These are phyloP conservation scores for Populus tomentosa DNA, from an alignment of 441 rosid genomes.

Conservation along the genomic window DNA sequence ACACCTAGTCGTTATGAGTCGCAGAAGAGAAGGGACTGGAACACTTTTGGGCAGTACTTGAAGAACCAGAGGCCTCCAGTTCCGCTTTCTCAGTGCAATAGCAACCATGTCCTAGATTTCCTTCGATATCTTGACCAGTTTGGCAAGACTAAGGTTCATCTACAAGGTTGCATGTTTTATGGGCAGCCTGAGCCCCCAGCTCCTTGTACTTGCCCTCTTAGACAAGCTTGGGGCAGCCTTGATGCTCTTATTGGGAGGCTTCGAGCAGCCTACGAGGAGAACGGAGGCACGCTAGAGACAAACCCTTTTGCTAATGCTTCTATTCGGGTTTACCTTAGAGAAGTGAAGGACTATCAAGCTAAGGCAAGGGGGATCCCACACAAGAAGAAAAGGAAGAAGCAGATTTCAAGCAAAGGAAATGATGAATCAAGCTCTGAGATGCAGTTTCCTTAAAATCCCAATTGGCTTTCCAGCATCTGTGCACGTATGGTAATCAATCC, in stretches of 20 bases:
- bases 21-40: slow-evolving; percentile 79
- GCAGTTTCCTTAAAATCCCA: slow-evolving; percentile 44
- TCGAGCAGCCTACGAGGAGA: slow-evolving; percentile 79
- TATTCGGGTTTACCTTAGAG: slow-evolving; percentile 62
- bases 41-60: slow-evolving; percentile 69
- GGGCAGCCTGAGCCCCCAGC: slow-evolving; percentile 80
- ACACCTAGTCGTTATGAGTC: slow-evolving; percentile 73
- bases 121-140: slow-evolving; percentile 74
- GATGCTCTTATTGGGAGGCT: slow-evolving; percentile 85
- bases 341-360: slow-evolving; percentile 71
- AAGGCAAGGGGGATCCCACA: slow-evolving; percentile 78
- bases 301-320: slow-evolving; percentile 70
- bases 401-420: slow-evolving; percentile 4
- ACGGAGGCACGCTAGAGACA: slow-evolving; percentile 64
- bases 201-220: slow-evolving; percentile 71
- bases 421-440: slow-evolving; percentile 43
- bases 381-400: slow-evolving; percentile 62
- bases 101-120: slow-evolving; percentile 61
- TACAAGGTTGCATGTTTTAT: slow-evolving; percentile 59
- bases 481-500: slow-evolving; percentile 20
- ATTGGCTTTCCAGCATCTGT: slow-evolving; percentile 1
- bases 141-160: slow-evolving; percentile 78
- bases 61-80: slow-evolving; percentile 77
- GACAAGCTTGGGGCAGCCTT: slow-evolving; percentile 90
- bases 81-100: slow-evolving; percentile 53